phyloP scores from a whole-genome alignment of 106 monocot genomes.

The Acorus gramineus region DNA sequence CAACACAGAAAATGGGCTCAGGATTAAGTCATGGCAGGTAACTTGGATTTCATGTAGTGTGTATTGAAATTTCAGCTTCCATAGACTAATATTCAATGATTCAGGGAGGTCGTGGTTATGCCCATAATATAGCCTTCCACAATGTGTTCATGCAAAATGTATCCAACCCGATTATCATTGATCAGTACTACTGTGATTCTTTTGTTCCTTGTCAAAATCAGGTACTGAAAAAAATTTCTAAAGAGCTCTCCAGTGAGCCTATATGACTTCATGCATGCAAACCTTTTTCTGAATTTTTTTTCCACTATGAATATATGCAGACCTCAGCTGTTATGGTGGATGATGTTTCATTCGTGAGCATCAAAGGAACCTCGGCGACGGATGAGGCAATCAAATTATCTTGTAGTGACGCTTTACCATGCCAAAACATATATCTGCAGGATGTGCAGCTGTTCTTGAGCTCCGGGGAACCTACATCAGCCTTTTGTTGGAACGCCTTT shows the following conservation, averaged over 20 bases:
- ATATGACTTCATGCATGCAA: no score
- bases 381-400: constrained; percentile 39
- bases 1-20: constrained; percentile 64
- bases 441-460: constrained; percentile 37
- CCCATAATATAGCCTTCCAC: constrained; percentile 32
- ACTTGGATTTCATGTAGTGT: neutral
- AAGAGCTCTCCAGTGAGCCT: no score
- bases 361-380: constrained; percentile 57
- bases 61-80: neutral
- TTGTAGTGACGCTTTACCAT: constrained; percentile 58
- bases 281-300: no score
- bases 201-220: constrained; percentile 40
- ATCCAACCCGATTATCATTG: constrained; percentile 70
- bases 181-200: constrained; percentile 84
- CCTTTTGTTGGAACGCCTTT: constrained; percentile 53
- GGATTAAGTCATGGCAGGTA: constrained; percentile 93
- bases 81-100: neutral
- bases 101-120: constrained; percentile 57
- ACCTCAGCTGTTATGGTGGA: constrained; percentile 56
- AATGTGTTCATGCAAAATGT: constrained; percentile 59
- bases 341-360: constrained; percentile 33
- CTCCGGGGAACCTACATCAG: constrained; percentile 24
- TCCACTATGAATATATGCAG: constrained; percentile 21
- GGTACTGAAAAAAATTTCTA: constrained; percentile 12
- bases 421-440: constrained; percentile 40